Conservation (phyloP, 2,329 filamentous ascomycete species). For the Phialocephala sp. region DNA sequence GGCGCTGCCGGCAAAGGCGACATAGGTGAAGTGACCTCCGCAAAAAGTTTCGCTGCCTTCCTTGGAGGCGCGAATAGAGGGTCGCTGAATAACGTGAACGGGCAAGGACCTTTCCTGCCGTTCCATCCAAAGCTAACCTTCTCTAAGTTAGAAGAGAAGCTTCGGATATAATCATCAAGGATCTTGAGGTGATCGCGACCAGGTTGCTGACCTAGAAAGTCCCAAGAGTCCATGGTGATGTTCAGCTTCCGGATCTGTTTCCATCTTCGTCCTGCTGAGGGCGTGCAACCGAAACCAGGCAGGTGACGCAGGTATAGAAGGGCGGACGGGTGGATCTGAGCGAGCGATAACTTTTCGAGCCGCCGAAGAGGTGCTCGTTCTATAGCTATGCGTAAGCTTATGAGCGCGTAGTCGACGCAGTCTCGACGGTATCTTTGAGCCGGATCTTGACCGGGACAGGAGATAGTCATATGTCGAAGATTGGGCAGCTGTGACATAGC, state of each 20-base stretch:
- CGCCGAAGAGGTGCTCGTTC: constrained; percentile 72
- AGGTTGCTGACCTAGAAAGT: constrained; percentile 63
- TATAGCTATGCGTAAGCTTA: constrained; percentile 82
- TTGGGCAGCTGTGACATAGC: constrained; percentile 72
- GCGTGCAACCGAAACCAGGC: constrained; percentile 75
- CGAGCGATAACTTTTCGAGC: constrained; percentile 73
- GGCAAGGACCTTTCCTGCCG: constrained; percentile 74
- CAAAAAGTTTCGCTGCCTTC: constrained; percentile 62
- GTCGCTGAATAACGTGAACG: constrained; percentile 68
- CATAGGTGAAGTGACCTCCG: constrained; percentile 69
- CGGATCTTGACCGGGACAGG: constrained; percentile 74
- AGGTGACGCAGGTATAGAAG: constrained; percentile 79
- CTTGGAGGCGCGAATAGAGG: constrained; percentile 67
- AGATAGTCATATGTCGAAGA: constrained; percentile 75
- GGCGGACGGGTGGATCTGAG: constrained; percentile 75
- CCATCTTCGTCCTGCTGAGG: constrained; percentile 76
- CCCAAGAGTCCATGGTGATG: constrained; percentile 75
- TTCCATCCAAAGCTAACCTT: constrained; percentile 81
- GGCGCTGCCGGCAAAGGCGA: constrained; percentile 62
- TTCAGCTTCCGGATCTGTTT: constrained; percentile 75
- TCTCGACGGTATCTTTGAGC: constrained; percentile 74
- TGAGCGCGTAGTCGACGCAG: constrained; percentile 86
- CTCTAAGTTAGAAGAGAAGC: constrained; percentile 69
- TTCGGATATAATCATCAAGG: constrained; percentile 79
- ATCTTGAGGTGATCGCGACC: constrained; percentile 76